These are phyloP conservation scores for Podospora pseudoanserina DNA, from an alignment of 495 filamentous ascomycete genomes.

Conservation along the genomic window DNA sequence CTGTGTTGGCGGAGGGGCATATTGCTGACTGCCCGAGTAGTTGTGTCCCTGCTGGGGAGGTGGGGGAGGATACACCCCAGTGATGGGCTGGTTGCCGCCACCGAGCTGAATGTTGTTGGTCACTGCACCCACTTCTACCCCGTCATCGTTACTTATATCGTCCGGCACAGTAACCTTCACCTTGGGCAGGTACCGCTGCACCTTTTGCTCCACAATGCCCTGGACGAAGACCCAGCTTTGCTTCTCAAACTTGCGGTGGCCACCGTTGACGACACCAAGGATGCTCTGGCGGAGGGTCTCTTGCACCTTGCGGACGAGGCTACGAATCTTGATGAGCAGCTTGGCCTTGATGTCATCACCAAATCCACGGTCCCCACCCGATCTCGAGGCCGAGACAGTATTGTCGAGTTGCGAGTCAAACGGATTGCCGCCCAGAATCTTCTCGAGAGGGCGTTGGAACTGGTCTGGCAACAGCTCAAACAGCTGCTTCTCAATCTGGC, in stretches of 20 bases:
- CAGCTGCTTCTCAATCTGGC: constrained; percentile 33
- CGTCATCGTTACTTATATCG: constrained; percentile 37
- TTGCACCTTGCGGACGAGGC: constrained; percentile 33
- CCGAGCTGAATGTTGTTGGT: constrained; percentile 26
- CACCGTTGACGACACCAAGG: constrained; percentile 33
- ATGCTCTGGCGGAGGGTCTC: constrained; percentile 36
- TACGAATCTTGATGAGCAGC: constrained; percentile 35
- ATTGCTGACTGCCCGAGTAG: background rate
- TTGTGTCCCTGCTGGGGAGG: constrained; percentile 5
- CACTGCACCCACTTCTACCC: constrained; percentile 30
- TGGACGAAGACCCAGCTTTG: constrained; percentile 39
- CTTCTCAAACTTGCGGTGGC: constrained; percentile 37
- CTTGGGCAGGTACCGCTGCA: constrained; percentile 36
- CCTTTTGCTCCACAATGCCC: constrained; percentile 35
- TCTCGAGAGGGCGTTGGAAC: constrained; percentile 34
- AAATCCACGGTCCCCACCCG: constrained; percentile 28
- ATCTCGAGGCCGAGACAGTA: background rate
- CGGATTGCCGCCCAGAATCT: constrained; percentile 37
- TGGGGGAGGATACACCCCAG: constrained; percentile 1
- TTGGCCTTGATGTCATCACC: constrained; percentile 33
- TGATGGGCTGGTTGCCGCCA: constrained; percentile 25
- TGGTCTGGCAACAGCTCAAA: constrained; percentile 36
- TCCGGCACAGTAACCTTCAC: constrained; percentile 37
- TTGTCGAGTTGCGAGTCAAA: constrained; percentile 35
- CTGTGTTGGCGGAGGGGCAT: constrained; percentile 12